Evolutionary conservation across 805 yeast genomes (phyloP), one percentile per base, ranked within the genome.

Genomic region (Candida easanensis): DNA sequence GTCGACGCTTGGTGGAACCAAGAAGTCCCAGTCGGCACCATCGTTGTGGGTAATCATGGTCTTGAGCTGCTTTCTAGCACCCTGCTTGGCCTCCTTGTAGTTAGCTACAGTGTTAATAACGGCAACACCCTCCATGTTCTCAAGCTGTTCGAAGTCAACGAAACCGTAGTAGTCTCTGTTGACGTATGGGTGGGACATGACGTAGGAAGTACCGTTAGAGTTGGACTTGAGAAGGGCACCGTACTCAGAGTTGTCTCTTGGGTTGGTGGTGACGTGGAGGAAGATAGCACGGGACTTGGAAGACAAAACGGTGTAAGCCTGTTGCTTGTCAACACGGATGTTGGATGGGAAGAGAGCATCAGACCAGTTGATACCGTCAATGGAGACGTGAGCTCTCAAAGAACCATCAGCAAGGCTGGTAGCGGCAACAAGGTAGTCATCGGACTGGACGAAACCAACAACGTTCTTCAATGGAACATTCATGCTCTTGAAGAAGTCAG

Each of bases 211-310:
- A 48, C 99, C 99, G 54, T 88, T 88, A 16, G 85, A 87, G 63
- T 91, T 90, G 2, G 96, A 88, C 57, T 91, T 91, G 57, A 93
- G 69, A 16, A 93, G 65, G 1, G 88, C 72, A 15, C 99, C 99
- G 60, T 61, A 82, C 55, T 88, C 93, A 9, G 65, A 56, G 14
- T 74, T 79, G 1, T 54, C 35, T 11, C 66, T 71, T 16, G 66
- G 58, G 52, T 71, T 70, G 0, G 90, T 83, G 4, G 96, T 86
- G 7, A 89, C 84, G 61, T 88, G 97, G 64, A 93, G 58, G 63
- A 89, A 84, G 4, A 93, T 70, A 2, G 95, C 78, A 25, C 82
- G 76, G 0, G 88, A 73, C 21, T 74, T 74, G 1, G 91, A 79
- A 31, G 87, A 88, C 33, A 93, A 68, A 19, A 91, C 74, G 0